Evolutionary conservation across 1,284 basidiomycete species (phyloP), one percentile per base, ranked within the genome.

Genomic region (Cryptococcus sp.): DNA sequence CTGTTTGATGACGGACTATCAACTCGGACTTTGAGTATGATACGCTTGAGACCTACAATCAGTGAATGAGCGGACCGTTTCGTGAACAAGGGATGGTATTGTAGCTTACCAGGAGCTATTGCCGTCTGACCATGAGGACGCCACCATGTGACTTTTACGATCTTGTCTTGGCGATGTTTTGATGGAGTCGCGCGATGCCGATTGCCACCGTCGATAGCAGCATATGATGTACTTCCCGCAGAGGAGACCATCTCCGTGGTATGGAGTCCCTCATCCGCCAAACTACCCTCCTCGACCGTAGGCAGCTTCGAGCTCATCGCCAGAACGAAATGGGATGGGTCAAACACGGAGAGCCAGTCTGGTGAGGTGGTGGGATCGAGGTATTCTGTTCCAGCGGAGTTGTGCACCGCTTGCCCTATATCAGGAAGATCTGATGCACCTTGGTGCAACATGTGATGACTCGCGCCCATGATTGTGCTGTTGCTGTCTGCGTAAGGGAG

Each of bases 71-170:
- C 58, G 22, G 52, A 52, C 20, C 41, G 25, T 35, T 2, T 35
- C 31, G 31, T 13, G 8, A 35, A 25, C 25, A 25, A 25, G 6
- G 25, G 31, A 35, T n/a, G n/a, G n/a, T n/a, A 35, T 35, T 35
- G 13, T 6, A 17, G 55, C 57, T 41, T 35, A 61, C 62, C 71
- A 7, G 71, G 71, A 3, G 69, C 68, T 19, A 73, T 71, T 3
- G 71, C 71, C 16, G 71, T 73, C 56, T 68, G 64, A 1, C 71
- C 71, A 52, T 73, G 71, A 8, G 71, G 71, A 45, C 71, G 59
- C 66, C 68, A 73, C 71, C 71, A 73, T 31, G 69, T 67, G 39
- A 73, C 55, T 53, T 73, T 73, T 47, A 71, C 69, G 3, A 70
- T 65, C 59, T 66, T 69, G 39, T 53, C 57, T 20, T 59, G 45